A percentile compares a stretch with the other conserved stretches of the same genome.
These are phyloP conservation scores for Salix koriyanagi DNA, from an alignment of 345 rosid species.

Conservation along the genomic window DNA sequence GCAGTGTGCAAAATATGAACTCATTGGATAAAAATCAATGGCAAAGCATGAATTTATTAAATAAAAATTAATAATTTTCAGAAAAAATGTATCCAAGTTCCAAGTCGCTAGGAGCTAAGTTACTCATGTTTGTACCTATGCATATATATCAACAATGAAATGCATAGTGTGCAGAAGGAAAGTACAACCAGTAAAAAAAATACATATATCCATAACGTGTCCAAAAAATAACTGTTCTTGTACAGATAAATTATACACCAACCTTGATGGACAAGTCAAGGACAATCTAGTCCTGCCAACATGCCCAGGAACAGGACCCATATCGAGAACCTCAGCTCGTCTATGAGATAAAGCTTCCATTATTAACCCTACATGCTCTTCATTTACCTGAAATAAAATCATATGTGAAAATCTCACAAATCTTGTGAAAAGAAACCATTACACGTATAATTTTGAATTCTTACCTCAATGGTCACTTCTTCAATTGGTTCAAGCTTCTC, in stretches of 20 bases:
- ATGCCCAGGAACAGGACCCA: slow-evolving; percentile 94
- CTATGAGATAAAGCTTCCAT: slow-evolving; percentile 97
- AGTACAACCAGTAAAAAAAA: not conserved
- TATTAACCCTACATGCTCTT: slow-evolving; percentile 84
- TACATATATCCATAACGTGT: not conserved
- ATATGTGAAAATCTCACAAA: slow-evolving; percentile 5
- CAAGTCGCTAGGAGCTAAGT: not conserved
- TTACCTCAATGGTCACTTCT: slow-evolving; percentile 86
- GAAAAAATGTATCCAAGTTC: no score
- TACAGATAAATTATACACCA: slow-evolving; percentile 5
- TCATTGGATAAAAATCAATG: not conserved
- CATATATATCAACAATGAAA: not conserved
- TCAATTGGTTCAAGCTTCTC: slow-evolving; percentile 89
- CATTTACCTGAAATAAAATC: slow-evolving; percentile 52
- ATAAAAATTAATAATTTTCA: not conserved
- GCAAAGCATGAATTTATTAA: not conserved
- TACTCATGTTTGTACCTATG: not conserved
- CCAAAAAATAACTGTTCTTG: not conserved
- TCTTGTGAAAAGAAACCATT: slow-evolving; percentile 7
- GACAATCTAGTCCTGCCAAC: slow-evolving; percentile 82
- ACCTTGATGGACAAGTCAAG: slow-evolving; percentile 96
- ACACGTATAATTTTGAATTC: slow-evolving; percentile 4
- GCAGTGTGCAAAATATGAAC: not conserved
- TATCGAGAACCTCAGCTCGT: slow-evolving; percentile 75
- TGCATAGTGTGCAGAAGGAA: not conserved